Base-by-base conservation (phyloP, 2,329 filamentous ascomycete genomes). In the Elsinoe necatrix region DNA sequence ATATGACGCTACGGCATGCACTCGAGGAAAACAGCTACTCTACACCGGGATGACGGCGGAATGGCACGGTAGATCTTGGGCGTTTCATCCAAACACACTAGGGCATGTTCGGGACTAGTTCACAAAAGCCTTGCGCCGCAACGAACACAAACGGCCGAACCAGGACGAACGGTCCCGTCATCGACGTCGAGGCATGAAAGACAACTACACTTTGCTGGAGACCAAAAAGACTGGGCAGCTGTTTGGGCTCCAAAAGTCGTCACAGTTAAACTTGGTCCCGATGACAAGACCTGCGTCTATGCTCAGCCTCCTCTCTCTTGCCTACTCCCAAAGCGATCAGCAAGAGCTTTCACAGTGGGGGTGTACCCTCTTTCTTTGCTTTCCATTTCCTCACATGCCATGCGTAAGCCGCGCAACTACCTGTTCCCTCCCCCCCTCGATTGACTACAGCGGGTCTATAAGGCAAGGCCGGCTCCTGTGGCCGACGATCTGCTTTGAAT, bases 381-480 rank as follows among this genome's bases (percentile, higher is more conserved):
- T 29, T 37, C 34, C 5, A 37, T 37, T 43, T 11, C 41, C 41
- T 23, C 4, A 12, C 41, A 43, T 43, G 41, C 41, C 41, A 43
- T 43, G 41, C 41, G 21, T 23, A 23, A 43, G 41, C 18, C 41
- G 41, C 48, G 29, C 48, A 47, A 48, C 41, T 43, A 8, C 6
- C 41, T 27, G 18, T 48, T 25, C 43, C 34, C 34, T 11, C 34
- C 34, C 9, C 27, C 27, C 4, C 9, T 9, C 27, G 27, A 29
- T 29, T 29, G 27, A n/a, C n/a, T n/a, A n/a, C n/a, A n/a, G n/a
- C n/a, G 27, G 12, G 29, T 27, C 20, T 47, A 56, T 47, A 56
- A 56, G 54, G 54, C 54, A 47, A 14, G 27, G 39, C 54, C 54
- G 54, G 39, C 54, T 56, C 37, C 54, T 56, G 54, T 56, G 25